phyloP scores from a whole-genome alignment of 1,284 basidiomycete genomes.

The Microbotryum saponariae region DNA sequence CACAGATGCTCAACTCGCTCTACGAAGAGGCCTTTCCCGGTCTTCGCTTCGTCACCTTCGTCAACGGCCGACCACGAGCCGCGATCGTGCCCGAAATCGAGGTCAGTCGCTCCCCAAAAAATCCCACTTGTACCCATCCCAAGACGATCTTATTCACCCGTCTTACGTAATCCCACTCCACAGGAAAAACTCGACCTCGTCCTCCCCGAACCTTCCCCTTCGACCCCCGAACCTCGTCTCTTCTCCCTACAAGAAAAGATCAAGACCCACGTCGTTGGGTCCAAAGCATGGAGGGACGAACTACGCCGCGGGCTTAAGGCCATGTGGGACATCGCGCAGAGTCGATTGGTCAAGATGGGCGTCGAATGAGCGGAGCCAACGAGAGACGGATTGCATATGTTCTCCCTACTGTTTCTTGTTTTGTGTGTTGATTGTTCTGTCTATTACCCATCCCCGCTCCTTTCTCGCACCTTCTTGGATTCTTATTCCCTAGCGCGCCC shows the following conservation, averaged over 20 bases:
- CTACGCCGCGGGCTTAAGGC: conserved; percentile 63
- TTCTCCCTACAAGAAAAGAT: conserved; percentile 40
- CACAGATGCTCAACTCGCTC: conserved; percentile 54
- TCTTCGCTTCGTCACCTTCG: conserved; percentile 80
- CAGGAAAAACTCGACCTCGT: conserved; percentile 45
- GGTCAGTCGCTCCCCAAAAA: conserved; percentile 4
- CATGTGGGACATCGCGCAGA: conserved; percentile 65
- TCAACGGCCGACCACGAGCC: conserved; percentile 68
- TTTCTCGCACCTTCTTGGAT: neutral
- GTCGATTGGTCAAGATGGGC: conserved; percentile 43
- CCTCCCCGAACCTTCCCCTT: conserved; percentile 36
- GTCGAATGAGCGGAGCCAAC: neutral
- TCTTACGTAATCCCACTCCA: neutral
- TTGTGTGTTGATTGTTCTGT: neutral
- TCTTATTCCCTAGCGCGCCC: neutral
- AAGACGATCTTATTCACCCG: neutral
- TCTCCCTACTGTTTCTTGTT: neutral
- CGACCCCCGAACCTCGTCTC: conserved; percentile 42
- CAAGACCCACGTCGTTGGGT: conserved; percentile 28
- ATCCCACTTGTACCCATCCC: neutral
- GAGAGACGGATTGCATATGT: neutral
- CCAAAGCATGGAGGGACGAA: conserved; percentile 53
- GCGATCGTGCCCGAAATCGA: conserved; percentile 73
- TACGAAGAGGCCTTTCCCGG: conserved; percentile 68
- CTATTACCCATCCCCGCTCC: neutral